Evolutionary conservation across 2,329 filamentous ascomycete genomes (phyloP), one percentile per base, ranked within the genome.

Genomic region (Arthrobotrys sphaeroides): DNA sequence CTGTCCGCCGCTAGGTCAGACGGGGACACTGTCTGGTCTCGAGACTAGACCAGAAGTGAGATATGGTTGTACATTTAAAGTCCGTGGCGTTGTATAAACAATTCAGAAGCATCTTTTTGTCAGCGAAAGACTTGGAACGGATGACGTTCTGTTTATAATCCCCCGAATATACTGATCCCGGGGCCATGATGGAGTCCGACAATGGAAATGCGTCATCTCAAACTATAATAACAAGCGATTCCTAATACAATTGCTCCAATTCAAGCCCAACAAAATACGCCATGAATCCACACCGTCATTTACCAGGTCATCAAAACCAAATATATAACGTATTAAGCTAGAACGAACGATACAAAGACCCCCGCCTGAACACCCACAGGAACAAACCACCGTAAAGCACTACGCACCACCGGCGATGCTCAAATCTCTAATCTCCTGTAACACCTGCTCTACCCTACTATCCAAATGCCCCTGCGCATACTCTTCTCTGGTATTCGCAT

Each of bases 391-490:
- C 42, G 70, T 80, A n/a, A n/a, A n/a, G n/a, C n/a, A n/a, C 81
- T 78, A 88, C 67, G 90, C 88, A n/a, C 89, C 90, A 18, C 89
- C 89, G 33, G 89, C 89, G 85, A 99, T 99, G 84, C 94, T 98
- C 83, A 99, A 83, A 84, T 98, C 95, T 78, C 95, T 87, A 83
- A 99, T 99, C 85, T 99, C 94, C 81, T 97, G 94, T 83, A 99
- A 82, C 43, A 98, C 95, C 83, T 98, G 91, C 84, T 99, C 95
- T 28, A 99, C 95, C 78, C 93, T 86, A 75, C 90, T 91, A 82
- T 99, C 95, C 79, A 99, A 85, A 78, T 97, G 92, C 24, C 95
- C 95, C 80, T 93, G 90, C 0, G 95, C 95, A 83, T 99, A 99
- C 84, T 97, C 91, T 78, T 99, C 95, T 83, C 95, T 88, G 61